A percentile compares a stretch with the other conserved stretches of the same genome.
Conservation (phyloP, 2,329 filamentous ascomycete species). For the Tolypocladium pustulatum region DNA sequence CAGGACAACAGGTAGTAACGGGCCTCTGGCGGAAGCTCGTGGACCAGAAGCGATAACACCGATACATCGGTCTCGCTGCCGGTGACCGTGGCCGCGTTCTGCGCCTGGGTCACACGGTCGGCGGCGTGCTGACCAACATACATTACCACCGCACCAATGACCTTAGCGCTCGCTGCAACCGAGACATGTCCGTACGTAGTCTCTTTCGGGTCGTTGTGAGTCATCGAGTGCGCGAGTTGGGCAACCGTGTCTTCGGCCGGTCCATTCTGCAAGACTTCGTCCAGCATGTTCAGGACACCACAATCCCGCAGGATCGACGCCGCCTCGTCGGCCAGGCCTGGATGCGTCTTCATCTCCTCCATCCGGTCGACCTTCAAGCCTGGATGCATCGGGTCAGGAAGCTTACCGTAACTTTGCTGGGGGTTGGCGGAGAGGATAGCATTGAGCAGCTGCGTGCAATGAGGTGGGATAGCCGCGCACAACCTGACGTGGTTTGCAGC, state of each 20-base stretch:
- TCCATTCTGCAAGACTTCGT: constrained; percentile 48
- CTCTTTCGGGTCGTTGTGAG: constrained; percentile 43
- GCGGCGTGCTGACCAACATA: constrained; percentile 71
- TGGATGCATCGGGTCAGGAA: constrained; percentile 42
- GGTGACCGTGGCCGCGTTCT: constrained; percentile 40
- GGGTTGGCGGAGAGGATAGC: constrained; percentile 76
- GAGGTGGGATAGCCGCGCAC: constrained; percentile 68
- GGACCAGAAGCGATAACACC: constrained; percentile 65
- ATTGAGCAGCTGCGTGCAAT: constrained; percentile 82
- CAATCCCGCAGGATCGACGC: constrained; percentile 39
- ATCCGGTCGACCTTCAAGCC: constrained; percentile 68
- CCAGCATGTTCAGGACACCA: constrained; percentile 49
- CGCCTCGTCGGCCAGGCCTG: constrained; percentile 55
- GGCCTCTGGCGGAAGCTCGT: constrained; percentile 63
- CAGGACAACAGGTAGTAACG: constrained; percentile 77
- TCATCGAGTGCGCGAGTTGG: constrained; percentile 65
- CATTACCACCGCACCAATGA: constrained; percentile 75
- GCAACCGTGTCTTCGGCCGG: constrained; percentile 64
- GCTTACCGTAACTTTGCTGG: constrained; percentile 52
- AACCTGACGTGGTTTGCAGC: constrained; percentile 78
- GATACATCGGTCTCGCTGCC: constrained; percentile 46
- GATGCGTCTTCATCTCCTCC: constrained; percentile 61
- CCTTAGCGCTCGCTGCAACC: constrained; percentile 55
- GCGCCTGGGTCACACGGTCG: constrained; percentile 44
- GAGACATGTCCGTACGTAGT: constrained; percentile 57